Base-by-base conservation (phyloP, 352 stramenopile genomes). In the Thalassiosira mediterranea region DNA sequence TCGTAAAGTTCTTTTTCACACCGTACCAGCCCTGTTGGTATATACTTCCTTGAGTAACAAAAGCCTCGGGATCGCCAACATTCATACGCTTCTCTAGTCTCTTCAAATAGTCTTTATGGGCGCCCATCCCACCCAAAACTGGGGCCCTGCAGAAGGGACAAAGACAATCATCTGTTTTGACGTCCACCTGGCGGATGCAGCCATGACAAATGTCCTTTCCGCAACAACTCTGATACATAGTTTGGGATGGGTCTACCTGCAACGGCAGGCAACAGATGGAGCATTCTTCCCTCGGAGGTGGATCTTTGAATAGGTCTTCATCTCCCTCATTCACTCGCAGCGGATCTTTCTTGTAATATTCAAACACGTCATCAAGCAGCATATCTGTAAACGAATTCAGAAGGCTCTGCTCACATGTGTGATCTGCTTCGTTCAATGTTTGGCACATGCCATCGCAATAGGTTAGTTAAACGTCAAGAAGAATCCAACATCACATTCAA, bases 131-230 rank as follows among this genome's bases (percentile, higher is more conserved):
- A 44, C 8, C 37, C 8, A 44, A 15, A 44, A 44, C 37, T 44
- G 37, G 37, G 15, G 37, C 37, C 15, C 37, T 44, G 37, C 37
- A 44, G 15, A 15, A 44, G 37, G 37, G 37, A 44, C 37, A 44
- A 15, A 44, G 37, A 44, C 37, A 44, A 44, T 44, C 37, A 44
- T 44, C 37, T 44, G 37, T 44, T 44, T 44, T 8, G 37, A 44
- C 37, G 15, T 44, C 15, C 8, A 44, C 37, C 37, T 44, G 37
- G 37, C 15, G 37, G 37, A 44, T 44, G 15, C 37, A 44, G 37
- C 37, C 37, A 44, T 44, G 37, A 15, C 37, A 44, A 44, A 44
- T 44, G 37, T 44, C 37, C 15, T 44, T 44, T 44, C 37, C 37
- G 37, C 37, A 44, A 15, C 37, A 44, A 44, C 8, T 8, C 15